These are phyloP conservation scores for Tolypocladium tundrense DNA, from an alignment of 2,329 filamentous ascomycete genomes.

Conservation along the genomic window DNA sequence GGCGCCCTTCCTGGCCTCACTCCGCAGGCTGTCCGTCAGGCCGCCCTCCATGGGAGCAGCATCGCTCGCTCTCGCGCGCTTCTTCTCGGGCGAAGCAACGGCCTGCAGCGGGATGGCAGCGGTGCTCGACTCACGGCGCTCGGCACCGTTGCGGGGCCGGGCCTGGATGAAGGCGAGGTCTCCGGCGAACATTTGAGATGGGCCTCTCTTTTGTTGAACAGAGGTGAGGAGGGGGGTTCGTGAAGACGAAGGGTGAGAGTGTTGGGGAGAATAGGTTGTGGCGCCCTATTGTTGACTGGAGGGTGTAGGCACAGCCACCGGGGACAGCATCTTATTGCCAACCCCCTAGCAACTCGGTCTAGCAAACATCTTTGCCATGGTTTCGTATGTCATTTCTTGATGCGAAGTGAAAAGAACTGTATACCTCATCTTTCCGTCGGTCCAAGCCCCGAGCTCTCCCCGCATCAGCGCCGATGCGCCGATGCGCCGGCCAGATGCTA, in stretches of 20 bases:
- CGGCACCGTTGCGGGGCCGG: not conserved
- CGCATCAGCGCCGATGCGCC: too few relatives aligned
- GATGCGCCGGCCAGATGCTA: too few relatives aligned
- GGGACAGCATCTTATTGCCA: not conserved
- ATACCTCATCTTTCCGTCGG: too few relatives aligned
- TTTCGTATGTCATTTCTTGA: too few relatives aligned
- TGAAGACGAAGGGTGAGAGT: not conserved
- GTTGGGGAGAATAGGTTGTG: not conserved
- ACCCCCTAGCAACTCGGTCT: not conserved
- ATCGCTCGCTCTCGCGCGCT: not conserved
- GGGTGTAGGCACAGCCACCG: not conserved
- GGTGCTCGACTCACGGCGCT: not conserved
- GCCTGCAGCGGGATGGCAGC: not conserved
- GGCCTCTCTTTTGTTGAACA: not conserved
- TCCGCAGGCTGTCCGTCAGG: not conserved
- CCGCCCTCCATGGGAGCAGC: not conserved
- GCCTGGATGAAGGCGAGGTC: slow-evolving; percentile 15
- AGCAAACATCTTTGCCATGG: too few relatives aligned
- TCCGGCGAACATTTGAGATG: slow-evolving; percentile 14
- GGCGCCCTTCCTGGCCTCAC: not conserved
- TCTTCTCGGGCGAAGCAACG: not conserved
- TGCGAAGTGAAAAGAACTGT: too few relatives aligned
- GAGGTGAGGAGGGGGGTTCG: not conserved
- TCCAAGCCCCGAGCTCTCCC: too few relatives aligned
- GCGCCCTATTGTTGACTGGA: not conserved